Conservation (phyloP, 176 grass and related monocot species). For the Themeda triandra region DNA sequence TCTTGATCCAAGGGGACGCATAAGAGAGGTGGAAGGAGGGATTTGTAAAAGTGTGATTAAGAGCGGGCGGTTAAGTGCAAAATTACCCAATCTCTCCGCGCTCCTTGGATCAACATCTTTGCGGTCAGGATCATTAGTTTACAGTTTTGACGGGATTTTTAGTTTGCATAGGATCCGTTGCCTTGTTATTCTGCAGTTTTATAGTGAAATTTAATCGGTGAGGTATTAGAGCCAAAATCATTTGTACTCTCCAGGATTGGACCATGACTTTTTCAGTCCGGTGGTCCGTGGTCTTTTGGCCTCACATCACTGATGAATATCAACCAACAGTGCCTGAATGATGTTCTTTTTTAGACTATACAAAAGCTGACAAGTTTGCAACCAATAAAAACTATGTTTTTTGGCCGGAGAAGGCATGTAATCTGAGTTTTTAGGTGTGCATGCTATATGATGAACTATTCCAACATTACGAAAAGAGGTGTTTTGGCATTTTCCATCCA, state of each 20-base stretch:
- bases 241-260: constrained; percentile 11
- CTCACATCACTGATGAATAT: background rate
- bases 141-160: too few species aligned
- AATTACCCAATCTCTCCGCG: too few species aligned
- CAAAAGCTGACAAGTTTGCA: background rate
- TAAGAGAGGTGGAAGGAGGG: too few species aligned
- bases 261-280: background rate
- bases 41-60: too few species aligned
- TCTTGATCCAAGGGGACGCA: too few species aligned
- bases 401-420: background rate
- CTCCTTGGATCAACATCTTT: too few species aligned
- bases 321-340: background rate
- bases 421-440: background rate
- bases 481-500: background rate
- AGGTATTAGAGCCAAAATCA: background rate
- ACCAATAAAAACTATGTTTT: background rate
- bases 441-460: background rate
- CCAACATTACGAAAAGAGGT: background rate
- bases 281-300: background rate
- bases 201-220: background rate
- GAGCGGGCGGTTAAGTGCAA: too few species aligned
- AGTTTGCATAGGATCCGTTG: too few species aligned
- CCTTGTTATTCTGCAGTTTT: background rate
- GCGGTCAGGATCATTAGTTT: too few species aligned
- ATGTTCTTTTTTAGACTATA: background rate